Evolutionary conservation across 441 rosid genomes (phyloP).

Genomic region (Adansonia rubrostipa): DNA sequence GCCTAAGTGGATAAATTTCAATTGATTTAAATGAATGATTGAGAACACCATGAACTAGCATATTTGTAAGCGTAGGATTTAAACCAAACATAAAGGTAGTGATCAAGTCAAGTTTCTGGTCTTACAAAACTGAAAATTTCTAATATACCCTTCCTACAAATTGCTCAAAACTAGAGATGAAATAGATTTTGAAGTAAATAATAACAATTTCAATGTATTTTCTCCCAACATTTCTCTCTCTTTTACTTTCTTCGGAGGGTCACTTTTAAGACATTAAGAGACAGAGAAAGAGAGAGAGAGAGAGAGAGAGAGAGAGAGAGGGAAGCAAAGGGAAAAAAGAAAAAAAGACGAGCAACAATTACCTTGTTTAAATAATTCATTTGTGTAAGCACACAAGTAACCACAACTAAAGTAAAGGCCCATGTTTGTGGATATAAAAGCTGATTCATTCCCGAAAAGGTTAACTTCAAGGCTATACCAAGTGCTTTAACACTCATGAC

Average conservation of each 20-base stretch:
- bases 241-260: not conserved
- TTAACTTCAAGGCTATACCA: conserved; percentile 71
- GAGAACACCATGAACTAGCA: not conserved
- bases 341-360: conserved; percentile 1
- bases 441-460: conserved; percentile 72
- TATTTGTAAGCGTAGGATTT: not conserved
- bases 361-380: conserved; percentile 76
- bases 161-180: not conserved
- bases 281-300: not conserved
- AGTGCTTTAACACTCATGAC: conserved; percentile 83
- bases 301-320: not conserved
- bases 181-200: not conserved
- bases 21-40: not conserved
- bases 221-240: not conserved
- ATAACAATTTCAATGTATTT: not conserved
- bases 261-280: not conserved
- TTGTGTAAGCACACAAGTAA: conserved; percentile 62
- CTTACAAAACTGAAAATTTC: not conserved
- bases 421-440: conserved; percentile 74
- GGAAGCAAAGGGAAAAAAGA: not conserved
- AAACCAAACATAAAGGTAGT: not conserved
- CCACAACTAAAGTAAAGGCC: conserved; percentile 62
- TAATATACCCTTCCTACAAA: conserved; percentile 8
- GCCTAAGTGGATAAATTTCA: not conserved
- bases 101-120: not conserved